Percentiles rank a stretch among this genome's conserved stretches.
Evolutionary conservation across 2,329 filamentous ascomycete genomes (phyloP).

Genomic region (Sclerotinia spermophila): DNA sequence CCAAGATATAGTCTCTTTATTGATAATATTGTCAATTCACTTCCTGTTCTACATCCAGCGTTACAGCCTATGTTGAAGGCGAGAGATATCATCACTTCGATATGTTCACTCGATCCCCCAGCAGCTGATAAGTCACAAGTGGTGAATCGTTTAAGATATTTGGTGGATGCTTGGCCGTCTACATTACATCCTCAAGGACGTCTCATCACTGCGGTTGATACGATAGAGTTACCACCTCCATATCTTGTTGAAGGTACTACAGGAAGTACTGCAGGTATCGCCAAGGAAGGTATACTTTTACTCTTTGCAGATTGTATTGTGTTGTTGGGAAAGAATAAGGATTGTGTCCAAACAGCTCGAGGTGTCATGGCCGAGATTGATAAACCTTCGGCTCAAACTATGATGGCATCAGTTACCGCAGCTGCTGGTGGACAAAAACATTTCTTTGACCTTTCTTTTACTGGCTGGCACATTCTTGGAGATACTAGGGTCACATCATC

Average conservation of each 20-base stretch:
- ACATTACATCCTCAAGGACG: conserved; percentile 71
- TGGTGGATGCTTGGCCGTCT: conserved; percentile 74
- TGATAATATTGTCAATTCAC: conserved; percentile 84
- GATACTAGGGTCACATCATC: conserved; percentile 73
- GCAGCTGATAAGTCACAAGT: conserved; percentile 68
- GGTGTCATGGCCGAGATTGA: conserved; percentile 82
- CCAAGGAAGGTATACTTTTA: conserved; percentile 67
- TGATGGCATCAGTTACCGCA: conserved; percentile 62
- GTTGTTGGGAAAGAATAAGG: conserved; percentile 66
- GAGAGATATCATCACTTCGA: conserved; percentile 89
- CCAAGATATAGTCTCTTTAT: conserved; percentile 95
- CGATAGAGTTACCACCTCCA: conserved; percentile 70
- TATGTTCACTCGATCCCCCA: conserved; percentile 85
- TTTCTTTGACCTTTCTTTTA: conserved; percentile 69
- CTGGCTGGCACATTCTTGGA: conserved; percentile 65
- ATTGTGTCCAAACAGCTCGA: conserved; percentile 64
- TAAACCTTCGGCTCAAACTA: conserved; percentile 64
- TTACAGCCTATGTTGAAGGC: conserved; percentile 80
- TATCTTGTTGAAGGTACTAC: conserved; percentile 46
- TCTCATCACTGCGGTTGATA: conserved; percentile 76
- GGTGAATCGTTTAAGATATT: conserved; percentile 67
- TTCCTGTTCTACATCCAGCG: conserved; percentile 83
- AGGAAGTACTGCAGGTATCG: conserved; percentile 12
- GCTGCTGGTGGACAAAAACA: conserved; percentile 55
- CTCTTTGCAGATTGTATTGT: conserved; percentile 82